Evolutionary conservation across 108 stramenopile genomes (phyloP).

Genomic region (Conticribra guillardii): DNA sequence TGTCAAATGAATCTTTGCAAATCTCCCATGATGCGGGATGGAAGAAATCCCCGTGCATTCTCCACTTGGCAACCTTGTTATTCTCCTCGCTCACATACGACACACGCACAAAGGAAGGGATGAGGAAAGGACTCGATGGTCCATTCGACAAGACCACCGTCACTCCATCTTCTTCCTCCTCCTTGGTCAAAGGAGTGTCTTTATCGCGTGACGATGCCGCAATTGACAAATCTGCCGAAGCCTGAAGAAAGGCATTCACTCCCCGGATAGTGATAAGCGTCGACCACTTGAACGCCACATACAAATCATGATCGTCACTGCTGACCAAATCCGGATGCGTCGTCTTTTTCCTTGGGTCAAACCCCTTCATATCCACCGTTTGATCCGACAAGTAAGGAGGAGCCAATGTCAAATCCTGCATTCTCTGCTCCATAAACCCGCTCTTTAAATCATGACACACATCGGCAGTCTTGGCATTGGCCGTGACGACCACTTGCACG

Average conservation of each 20-base stretch:
- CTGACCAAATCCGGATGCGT: constrained; percentile 85
- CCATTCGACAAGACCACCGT: constrained; percentile 52
- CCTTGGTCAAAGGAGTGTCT: constrained; percentile 29
- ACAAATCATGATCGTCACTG: constrained; percentile 86
- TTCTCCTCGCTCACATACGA: constrained; percentile 91
- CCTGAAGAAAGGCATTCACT: constrained; percentile 79
- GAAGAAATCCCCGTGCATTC: constrained; percentile 79
- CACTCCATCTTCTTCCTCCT: constrained; percentile 55
- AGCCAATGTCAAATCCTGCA: constrained; percentile 81
- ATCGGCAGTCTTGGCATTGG: constrained; percentile 78
- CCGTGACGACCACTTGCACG: constrained; percentile 84
- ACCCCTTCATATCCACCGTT: constrained; percentile 31
- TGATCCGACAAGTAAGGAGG: constrained; percentile 72
- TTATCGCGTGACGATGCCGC: constrained; percentile 70
- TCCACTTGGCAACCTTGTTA: constrained; percentile 69
- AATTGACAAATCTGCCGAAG: constrained; percentile 83
- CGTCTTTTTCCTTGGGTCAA: constrained; percentile 64
- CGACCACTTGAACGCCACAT: constrained; percentile 87
- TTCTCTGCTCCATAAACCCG: constrained; percentile 87
- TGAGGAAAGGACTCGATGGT: constrained; percentile 79
- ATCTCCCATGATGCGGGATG: constrained; percentile 91
- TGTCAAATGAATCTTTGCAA: constrained; percentile 87
- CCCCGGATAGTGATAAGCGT: constrained; percentile 73
- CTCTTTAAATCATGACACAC: constrained; percentile 86
- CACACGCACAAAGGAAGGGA: constrained; percentile 87